Percentiles rank a stretch among this genome's conserved stretches.
Evolutionary conservation across 345 rosid species (phyloP).

Genomic region (Syzygium aqueum): DNA sequence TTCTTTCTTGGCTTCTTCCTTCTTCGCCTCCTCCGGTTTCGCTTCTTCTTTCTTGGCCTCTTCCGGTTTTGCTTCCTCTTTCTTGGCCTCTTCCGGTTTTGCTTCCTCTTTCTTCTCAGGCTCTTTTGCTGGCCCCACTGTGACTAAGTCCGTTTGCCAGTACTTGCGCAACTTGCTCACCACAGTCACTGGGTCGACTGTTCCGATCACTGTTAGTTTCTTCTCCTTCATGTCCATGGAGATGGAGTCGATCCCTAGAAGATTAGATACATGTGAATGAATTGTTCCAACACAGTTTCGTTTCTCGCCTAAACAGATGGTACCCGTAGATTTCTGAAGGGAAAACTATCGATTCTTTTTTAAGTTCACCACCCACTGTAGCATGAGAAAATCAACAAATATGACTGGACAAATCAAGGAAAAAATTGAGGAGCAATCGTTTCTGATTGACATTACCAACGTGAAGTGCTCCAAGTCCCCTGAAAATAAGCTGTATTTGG

Average conservation of each 20-base stretch:
- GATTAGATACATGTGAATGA: not conserved
- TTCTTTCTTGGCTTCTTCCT: conserved; percentile 38
- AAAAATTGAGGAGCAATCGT: not conserved
- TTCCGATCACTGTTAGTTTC: conserved; percentile 70
- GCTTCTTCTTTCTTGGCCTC: conserved; percentile 28
- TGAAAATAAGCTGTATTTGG: not conserved
- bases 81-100: conserved; percentile 59
- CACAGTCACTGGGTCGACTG: conserved; percentile 57
- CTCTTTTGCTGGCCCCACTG: conserved; percentile 83
- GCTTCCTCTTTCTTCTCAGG: conserved; percentile 72
- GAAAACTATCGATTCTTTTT: not conserved
- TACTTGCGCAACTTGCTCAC: conserved; percentile 79
- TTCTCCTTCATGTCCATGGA: conserved; percentile 75
- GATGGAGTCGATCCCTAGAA: conserved; percentile 73
- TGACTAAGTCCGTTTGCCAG: conserved; percentile 58
- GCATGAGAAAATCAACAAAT: not conserved
- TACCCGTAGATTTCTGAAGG: not conserved
- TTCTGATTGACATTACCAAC: not conserved
- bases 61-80: conserved; percentile 34
- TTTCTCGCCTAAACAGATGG: not conserved
- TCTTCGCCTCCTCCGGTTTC: conserved; percentile 12
- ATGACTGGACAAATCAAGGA: not conserved
- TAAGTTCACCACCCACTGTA: not conserved
- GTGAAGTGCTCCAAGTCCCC: not conserved
- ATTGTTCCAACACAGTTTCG: not conserved